phyloP scores from a whole-genome alignment of 176 grass and related monocot species.

The Aegilops sharonensis region DNA sequence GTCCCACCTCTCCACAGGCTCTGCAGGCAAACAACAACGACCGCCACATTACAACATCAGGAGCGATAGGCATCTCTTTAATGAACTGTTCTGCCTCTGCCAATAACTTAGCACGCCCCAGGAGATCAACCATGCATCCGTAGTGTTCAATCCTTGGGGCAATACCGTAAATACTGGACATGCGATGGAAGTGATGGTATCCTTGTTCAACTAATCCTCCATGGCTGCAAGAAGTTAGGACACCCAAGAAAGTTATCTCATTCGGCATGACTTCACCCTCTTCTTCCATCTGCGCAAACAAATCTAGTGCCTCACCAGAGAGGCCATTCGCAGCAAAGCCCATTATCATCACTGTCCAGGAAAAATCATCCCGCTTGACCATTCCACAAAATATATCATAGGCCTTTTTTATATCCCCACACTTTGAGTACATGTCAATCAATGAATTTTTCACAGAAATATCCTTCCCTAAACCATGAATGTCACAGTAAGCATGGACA shows the following conservation, averaged over 20 bases:
- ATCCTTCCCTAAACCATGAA: slow-evolving; percentile 55
- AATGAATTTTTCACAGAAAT: slow-evolving; percentile 73
- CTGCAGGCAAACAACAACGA: slow-evolving; percentile 84
- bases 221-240: slow-evolving; percentile 87
- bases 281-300: slow-evolving; percentile 86
- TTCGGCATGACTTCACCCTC: slow-evolving; percentile 58
- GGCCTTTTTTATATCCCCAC: slow-evolving; percentile 80
- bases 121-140: slow-evolving; percentile 87
- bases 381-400: slow-evolving; percentile 63
- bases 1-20: slow-evolving; percentile 48
- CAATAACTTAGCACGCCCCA: slow-evolving; percentile 81
- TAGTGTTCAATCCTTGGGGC: slow-evolving; percentile 69
- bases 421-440: slow-evolving; percentile 95
- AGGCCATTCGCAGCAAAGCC: slow-evolving; percentile 79
- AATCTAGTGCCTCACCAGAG: slow-evolving; percentile 66
- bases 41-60: slow-evolving; percentile 78
- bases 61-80: slow-evolving; percentile 62
- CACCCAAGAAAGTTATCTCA: slow-evolving; percentile 81
- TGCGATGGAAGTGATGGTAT: slow-evolving; percentile 69
- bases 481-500: slow-evolving; percentile 76
- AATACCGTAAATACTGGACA: slow-evolving; percentile 64
- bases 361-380: slow-evolving; percentile 58
- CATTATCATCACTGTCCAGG: slow-evolving; percentile 90
- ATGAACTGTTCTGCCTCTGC: slow-evolving; percentile 63
- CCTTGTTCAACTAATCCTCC: slow-evolving; percentile 81